Evolutionary conservation across 495 filamentous ascomycete species (phyloP), one percentile per base, ranked within the genome.

Genomic region (Talaromyces ruber): DNA sequence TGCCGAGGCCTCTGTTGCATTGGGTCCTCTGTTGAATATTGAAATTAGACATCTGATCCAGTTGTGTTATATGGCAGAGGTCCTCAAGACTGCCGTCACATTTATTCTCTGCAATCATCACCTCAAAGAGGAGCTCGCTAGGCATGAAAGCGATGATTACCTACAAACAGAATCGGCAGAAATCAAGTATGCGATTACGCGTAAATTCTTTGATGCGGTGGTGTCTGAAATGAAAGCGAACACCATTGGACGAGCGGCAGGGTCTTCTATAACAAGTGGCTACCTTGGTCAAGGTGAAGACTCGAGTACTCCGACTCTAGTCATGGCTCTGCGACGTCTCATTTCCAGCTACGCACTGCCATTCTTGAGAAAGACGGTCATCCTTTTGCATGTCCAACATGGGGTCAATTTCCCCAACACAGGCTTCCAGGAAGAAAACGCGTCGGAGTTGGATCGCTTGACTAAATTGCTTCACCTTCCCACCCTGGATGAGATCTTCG

Each of bases 1-100:
- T n/a, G 78, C 85, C 2, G 88, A 92, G 66, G 84, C 81, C 61
- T 86, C 88, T 4, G 67, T 87, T 16, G 89, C 85, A 63, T 76
- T 96, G 43, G 82, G 85, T 24, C 87, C 91, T 22, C 84, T 88
- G 18, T 82, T 91, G 11, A 72, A 83, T 52, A 79, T 95, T 55
- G 87, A 96, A 58, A 84, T 95, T 30, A 84, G 88, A 62, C 90
- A 96, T 74, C 67, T 98, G 16, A 75, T 98, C 29, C 89, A 89
- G 12, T 81, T 97, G 61, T 98, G 94, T 76, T 97, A 96, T 68
- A 80, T 95, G 39, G 90, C 91, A 28, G 93, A 99, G 74, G 84
- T 98, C 50, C 86, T 92, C 50, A 94, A 96, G 74, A 88, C 91
- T 8, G 72, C 74, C 32, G 71, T 72, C 12, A 79, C 77, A 11